These are phyloP conservation scores for Debaryomyces hansenii DNA, from an alignment of 805 yeast genomes.

Conservation along the genomic window DNA sequence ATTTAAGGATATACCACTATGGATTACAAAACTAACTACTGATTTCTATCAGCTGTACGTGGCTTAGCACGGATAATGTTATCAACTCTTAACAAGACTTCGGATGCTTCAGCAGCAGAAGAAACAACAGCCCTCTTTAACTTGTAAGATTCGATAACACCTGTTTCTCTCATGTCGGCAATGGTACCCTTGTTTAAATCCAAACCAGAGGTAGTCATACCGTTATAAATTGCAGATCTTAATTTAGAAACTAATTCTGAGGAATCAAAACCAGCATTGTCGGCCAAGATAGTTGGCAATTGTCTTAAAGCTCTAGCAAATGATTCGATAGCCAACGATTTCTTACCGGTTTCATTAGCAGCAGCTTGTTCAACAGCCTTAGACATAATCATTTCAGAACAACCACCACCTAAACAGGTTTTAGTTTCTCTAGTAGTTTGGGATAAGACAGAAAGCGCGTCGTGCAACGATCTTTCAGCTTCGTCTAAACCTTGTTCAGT, in stretches of 20 bases:
- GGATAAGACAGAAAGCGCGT: constrained; percentile 91
- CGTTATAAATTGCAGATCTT: constrained; percentile 88
- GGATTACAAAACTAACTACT: constrained; percentile 14
- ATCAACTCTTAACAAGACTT: constrained; percentile 91
- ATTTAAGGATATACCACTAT: not conserved
- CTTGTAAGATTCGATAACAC: constrained; percentile 90
- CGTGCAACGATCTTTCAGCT: constrained; percentile 68
- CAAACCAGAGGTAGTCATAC: constrained; percentile 87
- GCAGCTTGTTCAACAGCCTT: constrained; percentile 93
- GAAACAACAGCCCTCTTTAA: constrained; percentile 91
- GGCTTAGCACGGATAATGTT: constrained; percentile 97
- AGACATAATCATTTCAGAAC: constrained; percentile 89
- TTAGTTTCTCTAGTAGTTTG: constrained; percentile 93
- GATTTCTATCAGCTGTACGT: constrained; percentile 88
- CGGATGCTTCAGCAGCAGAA: constrained; percentile 98
- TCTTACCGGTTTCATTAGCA: constrained; percentile 89
- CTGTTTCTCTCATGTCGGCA: constrained; percentile 92
- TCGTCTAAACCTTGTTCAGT: constrained; percentile 48
- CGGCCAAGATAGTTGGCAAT: constrained; percentile 92
- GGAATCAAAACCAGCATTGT: constrained; percentile 95
- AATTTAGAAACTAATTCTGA: constrained; percentile 88
- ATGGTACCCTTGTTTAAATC: constrained; percentile 81
- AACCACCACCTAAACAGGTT: constrained; percentile 93
- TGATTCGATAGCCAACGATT: constrained; percentile 90
- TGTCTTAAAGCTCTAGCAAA: constrained; percentile 93